Percentiles rank a stretch among this genome's conserved stretches.
Conservation (phyloP, 2,329 filamentous ascomycete genomes). For the Fusarium xylarioides region DNA sequence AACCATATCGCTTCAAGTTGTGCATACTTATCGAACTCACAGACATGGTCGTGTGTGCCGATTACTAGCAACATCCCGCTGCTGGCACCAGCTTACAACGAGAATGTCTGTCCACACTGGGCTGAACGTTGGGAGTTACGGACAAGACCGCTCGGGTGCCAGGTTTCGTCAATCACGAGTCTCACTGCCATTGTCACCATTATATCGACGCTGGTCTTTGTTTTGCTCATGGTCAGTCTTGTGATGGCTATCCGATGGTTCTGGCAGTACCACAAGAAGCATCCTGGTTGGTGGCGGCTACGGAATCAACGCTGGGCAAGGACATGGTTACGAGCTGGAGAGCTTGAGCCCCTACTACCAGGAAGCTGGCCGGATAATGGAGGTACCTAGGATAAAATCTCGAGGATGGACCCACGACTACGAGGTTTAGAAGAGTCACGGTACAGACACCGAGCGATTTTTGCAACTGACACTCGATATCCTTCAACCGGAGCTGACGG, state of each 20-base stretch:
- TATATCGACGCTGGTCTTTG: slow-evolving; percentile 41
- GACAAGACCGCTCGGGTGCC: slow-evolving; percentile 49
- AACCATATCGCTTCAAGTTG: not conserved
- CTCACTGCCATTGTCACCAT: slow-evolving; percentile 44
- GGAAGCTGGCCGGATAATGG: slow-evolving; percentile 8
- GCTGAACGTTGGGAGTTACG: slow-evolving; percentile 53
- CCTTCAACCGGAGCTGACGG: slow-evolving; percentile 81
- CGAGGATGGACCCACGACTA: slow-evolving; percentile 3
- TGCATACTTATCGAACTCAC: slow-evolving; percentile 13
- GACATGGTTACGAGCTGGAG: slow-evolving; percentile 31
- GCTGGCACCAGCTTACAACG: slow-evolving; percentile 60
- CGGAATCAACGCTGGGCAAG: slow-evolving; percentile 26
- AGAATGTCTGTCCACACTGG: slow-evolving; percentile 62
- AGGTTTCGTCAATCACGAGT: slow-evolving; percentile 48
- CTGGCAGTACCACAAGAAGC: slow-evolving; percentile 33
- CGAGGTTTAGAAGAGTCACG: slow-evolving; percentile 1
- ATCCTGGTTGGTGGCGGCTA: slow-evolving; percentile 31
- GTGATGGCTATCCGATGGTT: slow-evolving; percentile 33
- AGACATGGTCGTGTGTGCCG: slow-evolving; percentile 65
- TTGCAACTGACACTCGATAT: slow-evolving; percentile 22
- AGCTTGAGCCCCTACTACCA: slow-evolving; percentile 45
- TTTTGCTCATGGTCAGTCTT: slow-evolving; percentile 39
- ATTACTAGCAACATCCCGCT: slow-evolving; percentile 56
- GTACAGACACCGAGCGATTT: slow-evolving; percentile 4
- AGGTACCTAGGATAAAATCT: slow-evolving; percentile 3